Evolutionary conservation across 2,329 filamentous ascomycete genomes (phyloP).

Genomic region (Diplodia scrobiculata): DNA sequence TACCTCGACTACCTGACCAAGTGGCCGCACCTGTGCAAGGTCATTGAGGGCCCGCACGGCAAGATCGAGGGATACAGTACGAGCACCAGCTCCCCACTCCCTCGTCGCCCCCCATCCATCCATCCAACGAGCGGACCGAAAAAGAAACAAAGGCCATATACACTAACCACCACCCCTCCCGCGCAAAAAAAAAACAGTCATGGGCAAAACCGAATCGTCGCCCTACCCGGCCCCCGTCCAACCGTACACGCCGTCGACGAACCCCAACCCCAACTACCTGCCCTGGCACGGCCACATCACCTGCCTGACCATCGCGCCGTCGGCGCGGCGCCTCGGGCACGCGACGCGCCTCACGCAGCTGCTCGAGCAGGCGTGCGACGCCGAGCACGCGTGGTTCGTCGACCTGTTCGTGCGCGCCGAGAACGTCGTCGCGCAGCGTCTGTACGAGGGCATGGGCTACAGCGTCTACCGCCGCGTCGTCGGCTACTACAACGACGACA

Average conservation of each 20-base stretch:
- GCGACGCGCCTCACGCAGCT: conserved; percentile 80
- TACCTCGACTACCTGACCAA: conserved; percentile 94
- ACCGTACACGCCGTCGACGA: conserved; percentile 64
- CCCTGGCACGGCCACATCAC: conserved; percentile 99
- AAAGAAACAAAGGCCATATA: too few relatives aligned
- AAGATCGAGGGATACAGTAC: conserved; percentile 92
- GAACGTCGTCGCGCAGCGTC: conserved; percentile 80
- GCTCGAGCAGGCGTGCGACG: conserved; percentile 79
- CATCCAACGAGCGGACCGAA: not conserved
- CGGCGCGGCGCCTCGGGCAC: conserved; percentile 81
- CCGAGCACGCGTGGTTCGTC: conserved; percentile 87
- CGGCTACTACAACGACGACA: conserved; percentile 91
- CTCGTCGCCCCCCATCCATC: not conserved
- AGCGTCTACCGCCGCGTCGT: conserved; percentile 85
- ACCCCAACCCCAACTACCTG: conserved; percentile 68
- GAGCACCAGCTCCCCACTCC: conserved; percentile 37
- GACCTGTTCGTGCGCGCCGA: conserved; percentile 90
- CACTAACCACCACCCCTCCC: not conserved
- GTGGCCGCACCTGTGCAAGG: conserved; percentile 93
- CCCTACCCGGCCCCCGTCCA: conserved; percentile 72
- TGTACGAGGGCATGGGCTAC: conserved; percentile 90
- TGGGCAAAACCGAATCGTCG: conserved; percentile 88
- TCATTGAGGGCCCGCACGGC: conserved; percentile 82
- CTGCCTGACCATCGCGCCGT: conserved; percentile 86
- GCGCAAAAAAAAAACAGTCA: conserved; percentile 61